A percentile compares a stretch with the other conserved stretches of the same genome.
phyloP scores from a whole-genome alignment of 257 asterid species.

The Marsdenia floribunda region DNA sequence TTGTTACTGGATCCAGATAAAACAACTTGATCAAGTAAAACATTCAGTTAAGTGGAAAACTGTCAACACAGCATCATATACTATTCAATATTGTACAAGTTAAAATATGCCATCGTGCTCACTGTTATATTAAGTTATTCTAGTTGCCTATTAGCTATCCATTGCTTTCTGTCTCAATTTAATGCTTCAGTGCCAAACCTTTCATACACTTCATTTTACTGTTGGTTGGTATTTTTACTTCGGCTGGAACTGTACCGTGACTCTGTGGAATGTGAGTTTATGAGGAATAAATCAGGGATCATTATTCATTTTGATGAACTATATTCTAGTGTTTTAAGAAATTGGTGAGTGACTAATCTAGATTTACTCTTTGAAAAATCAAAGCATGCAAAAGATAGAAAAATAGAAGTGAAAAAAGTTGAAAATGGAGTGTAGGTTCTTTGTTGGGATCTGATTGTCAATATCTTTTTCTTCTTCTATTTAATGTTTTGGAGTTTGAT shows the following conservation, averaged over 20 bases:
- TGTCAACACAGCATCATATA: neutral
- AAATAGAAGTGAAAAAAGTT: neutral
- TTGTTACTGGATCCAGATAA: neutral
- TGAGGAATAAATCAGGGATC: neutral
- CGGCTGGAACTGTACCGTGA: neutral
- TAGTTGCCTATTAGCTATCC: neutral
- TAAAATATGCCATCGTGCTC: neutral
- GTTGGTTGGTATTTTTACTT: neutral
- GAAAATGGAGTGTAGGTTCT: neutral
- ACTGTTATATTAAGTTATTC: neutral
- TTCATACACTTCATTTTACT: neutral
- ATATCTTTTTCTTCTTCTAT: neutral
- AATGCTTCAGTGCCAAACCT: neutral
- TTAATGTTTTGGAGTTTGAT: neutral
- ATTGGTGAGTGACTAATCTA: neutral
- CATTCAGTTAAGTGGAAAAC: neutral
- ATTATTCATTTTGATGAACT: neutral
- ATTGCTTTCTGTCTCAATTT: neutral
- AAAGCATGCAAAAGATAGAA: neutral
- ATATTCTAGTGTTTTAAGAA: neutral
- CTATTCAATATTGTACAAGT: neutral
- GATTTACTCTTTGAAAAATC: neutral
- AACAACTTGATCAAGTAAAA: neutral
- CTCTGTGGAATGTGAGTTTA: neutral
- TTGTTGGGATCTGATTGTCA: neutral